Evolutionary conservation across 192 early-diverging fungal species (phyloP), one percentile per base, ranked within the genome.

Genomic region (Linnemannia elongata): DNA sequence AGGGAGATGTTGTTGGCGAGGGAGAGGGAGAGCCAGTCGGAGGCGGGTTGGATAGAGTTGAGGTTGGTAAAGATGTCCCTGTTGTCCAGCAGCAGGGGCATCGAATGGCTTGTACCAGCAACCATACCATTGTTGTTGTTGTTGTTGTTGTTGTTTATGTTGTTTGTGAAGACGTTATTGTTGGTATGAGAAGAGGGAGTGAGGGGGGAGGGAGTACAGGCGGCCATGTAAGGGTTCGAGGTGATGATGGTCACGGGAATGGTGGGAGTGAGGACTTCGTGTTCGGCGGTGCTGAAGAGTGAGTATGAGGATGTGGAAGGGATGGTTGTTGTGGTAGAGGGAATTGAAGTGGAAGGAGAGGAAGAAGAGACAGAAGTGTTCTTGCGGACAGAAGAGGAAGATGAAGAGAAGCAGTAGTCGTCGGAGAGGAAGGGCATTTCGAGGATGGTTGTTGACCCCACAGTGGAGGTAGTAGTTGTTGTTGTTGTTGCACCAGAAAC

Each of bases 391-490:
- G 73, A 73, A 20, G 52, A 38, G 24, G 71, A 36, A 20, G 42
- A 39, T 17, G 71, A 45, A 20, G 78, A 68, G 69, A 80, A 76
- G 45, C 74, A 45, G 44, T 69, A 84, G 73, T 84, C 82, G 2
- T 84, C 77, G 30, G 82, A 76, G 27, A 77, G 66, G 78, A 85
- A 85, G 35, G 83, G 78, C 83, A 85, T 79, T 60, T 76, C 83
- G 30, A 85, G 78, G 38, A 80, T 73, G 63, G 52, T 78, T 20
- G 63, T 68, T 45, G 76, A 78, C 44, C 27, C 41, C 42, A 45
- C 44, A 33, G 24, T 35, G 18, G 68, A 30, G 24, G 76, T 45
- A 18, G 72, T 15, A 3, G n/a, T 42, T 38, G 36, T 38, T 27
- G 47, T 47, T n/a, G 39, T 20, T 68, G 60, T 24, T 78, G 66